Percentiles rank a stretch among this genome's conserved stretches.
Conservation (phyloP, 345 rosid genomes). For the Brassica carinata region DNA sequence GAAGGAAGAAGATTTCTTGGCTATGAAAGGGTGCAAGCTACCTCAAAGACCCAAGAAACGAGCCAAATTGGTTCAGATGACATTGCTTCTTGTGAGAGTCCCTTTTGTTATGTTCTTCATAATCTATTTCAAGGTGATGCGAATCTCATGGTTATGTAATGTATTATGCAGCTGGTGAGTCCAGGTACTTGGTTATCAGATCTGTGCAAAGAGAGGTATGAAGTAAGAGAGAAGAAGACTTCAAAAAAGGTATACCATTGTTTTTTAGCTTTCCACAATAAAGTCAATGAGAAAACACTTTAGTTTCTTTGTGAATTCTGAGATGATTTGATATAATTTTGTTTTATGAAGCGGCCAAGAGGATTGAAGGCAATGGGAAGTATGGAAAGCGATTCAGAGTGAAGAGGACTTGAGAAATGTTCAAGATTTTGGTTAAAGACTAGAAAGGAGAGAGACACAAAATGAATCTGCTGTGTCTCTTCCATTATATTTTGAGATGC, state of each 20-base stretch:
- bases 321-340: slow-evolving; percentile 15
- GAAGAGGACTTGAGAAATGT: slow-evolving; percentile 12
- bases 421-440: slow-evolving; percentile 27
- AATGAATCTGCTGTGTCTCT: slow-evolving; percentile 4
- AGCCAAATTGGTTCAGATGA: slow-evolving; percentile 83
- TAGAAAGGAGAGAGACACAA: slow-evolving; percentile 10
- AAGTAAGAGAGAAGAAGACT: slow-evolving; percentile 90
- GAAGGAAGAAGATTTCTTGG: slow-evolving; percentile 93
- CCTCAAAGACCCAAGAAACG: slow-evolving; percentile 94
- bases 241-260: slow-evolving; percentile 70
- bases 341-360: slow-evolving; percentile 51
- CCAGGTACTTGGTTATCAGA: slow-evolving; percentile 95
- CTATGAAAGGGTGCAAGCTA: slow-evolving; percentile 93
- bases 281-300: not conserved
- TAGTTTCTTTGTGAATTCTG: not conserved
- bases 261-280: not conserved
- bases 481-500: slow-evolving; percentile 29
- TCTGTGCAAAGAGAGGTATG: slow-evolving; percentile 79
- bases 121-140: not conserved
- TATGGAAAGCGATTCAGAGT: slow-evolving; percentile 63
- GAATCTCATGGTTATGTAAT: slow-evolving; percentile 2
- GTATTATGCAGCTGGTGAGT: slow-evolving; percentile 65
- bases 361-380: slow-evolving; percentile 73
- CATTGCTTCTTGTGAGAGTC: slow-evolving; percentile 65
- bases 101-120: slow-evolving; percentile 1